Base-by-base conservation (phyloP, 192 early-diverging fungal genomes). In the Coemansia sp. region DNA sequence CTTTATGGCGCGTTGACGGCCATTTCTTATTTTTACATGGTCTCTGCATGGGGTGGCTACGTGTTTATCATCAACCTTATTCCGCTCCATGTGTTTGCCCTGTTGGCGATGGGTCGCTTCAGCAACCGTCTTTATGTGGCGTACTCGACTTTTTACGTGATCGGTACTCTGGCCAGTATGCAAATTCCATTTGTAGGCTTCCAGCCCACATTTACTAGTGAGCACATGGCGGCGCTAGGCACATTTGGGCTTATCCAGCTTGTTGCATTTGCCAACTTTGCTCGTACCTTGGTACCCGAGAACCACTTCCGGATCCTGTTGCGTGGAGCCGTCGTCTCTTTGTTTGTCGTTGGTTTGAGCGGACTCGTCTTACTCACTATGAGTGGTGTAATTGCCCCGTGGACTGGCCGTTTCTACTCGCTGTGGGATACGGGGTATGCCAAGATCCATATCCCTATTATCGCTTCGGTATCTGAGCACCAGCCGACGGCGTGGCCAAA, bases 371-470 rank as follows among this genome's bases (percentile, higher is more conserved):
- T 87, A 5, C 84, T 99, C 69, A 96, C 93, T 16, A 75, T 91
- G 62, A 76, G 85, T 33, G 96, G 97, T 11, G 90, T 92, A 34
- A 94, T 99, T 87, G 96, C 97, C 16, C 98, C 98, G 18, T 99
- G 92, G 89, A 98, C 97, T 13, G 98, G 98, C 4, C 93, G 98
- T 27, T 99, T 98, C 85, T 99, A 99, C 85, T 99, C 98, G 24
- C 91, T 99, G 24, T 99, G 95, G 91, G 98, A 99, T 83, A 99
- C 98, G 10, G 95, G 94, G n/a, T 99, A 99, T 71, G 98, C 98
- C 62, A 99, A 99, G 86, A 95, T 93, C 62, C 90, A 99, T 74
- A 99, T 99, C 81, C 98, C 98, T 0, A 99, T 99, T 72, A 99
- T 99, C 77, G 98, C 98, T 0, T 99, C 98, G 22, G 98, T 99